Conservation (phyloP, 352 stramenopile genomes). For the Phytophthora pinifolia region DNA sequence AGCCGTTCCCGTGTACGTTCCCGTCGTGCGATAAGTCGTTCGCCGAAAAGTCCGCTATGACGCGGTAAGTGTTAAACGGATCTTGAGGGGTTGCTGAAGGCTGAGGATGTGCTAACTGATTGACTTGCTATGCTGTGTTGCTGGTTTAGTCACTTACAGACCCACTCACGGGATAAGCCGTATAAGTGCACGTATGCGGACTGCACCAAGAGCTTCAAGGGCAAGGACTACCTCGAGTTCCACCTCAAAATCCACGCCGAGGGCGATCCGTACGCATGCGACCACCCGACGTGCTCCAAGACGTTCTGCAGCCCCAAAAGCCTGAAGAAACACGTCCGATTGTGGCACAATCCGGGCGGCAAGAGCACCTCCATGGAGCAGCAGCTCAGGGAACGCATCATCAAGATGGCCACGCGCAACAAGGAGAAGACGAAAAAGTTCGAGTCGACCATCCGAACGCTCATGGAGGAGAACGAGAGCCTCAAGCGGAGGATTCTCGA, state of each 20-base stretch:
- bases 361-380: conserved; percentile 88
- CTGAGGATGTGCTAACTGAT: conserved; percentile 3
- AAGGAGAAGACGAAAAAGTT: conserved; percentile 86
- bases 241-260: conserved; percentile 85
- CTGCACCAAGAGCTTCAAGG: conserved; percentile 89
- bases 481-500: conserved; percentile 70
- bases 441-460: conserved; percentile 69
- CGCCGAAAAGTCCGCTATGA: conserved; percentile 88
- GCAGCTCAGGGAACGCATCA: conserved; percentile 81
- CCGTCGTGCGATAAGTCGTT: conserved; percentile 88
- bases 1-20: conserved; percentile 84
- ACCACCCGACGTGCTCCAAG: conserved; percentile 81
- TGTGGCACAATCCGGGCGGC: conserved; percentile 80
- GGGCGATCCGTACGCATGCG: conserved; percentile 78
- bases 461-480: conserved; percentile 79
- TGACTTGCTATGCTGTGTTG: background rate
- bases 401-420: conserved; percentile 83
- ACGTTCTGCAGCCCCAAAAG: conserved; percentile 86
- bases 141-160: conserved; percentile 67
- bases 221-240: conserved; percentile 85
- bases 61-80: conserved; percentile 41
- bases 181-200: conserved; percentile 87
- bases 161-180: conserved; percentile 82
- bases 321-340: conserved; percentile 80
- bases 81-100: conserved; percentile 14